Conservation (phyloP, 257 asterid species). For the Capsicum chinense region DNA sequence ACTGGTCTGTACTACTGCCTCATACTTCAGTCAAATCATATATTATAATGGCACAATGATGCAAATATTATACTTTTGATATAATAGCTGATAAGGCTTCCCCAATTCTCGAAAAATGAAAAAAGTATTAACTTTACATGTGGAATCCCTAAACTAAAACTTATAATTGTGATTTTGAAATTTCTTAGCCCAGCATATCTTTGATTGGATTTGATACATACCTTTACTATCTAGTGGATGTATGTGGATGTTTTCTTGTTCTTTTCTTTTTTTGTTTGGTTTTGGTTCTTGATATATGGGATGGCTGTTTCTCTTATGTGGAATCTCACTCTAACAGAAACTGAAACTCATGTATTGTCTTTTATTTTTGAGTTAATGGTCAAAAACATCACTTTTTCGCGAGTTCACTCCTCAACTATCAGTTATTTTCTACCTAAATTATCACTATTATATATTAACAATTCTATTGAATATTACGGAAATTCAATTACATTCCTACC, state of each 20-base stretch:
- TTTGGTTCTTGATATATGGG: not conserved
- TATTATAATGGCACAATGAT: not conserved
- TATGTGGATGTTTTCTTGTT: not conserved
- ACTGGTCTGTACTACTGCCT: not conserved
- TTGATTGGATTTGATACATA: not conserved
- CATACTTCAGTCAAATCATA: not conserved
- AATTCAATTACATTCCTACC: no score
- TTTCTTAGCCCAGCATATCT: not conserved
- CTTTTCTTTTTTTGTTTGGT: not conserved
- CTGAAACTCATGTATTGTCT: no score
- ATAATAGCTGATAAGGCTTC: not conserved
- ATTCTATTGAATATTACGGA: no score
- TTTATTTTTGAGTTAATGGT: no score
- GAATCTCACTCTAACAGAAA: no score
- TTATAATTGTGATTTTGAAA: not conserved
- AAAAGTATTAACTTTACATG: not conserved
- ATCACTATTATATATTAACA: no score
- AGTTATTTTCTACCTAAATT: no score
- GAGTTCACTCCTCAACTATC: no score
- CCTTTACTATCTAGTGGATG: not conserved
- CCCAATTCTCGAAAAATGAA: not conserved
- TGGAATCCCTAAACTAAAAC: not conserved
- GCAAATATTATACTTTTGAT: not conserved
- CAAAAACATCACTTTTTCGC: no score
- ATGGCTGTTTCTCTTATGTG: not conserved